Conservation (phyloP, 1,139 yeast species). For the Suhomyces atakaporum region DNA sequence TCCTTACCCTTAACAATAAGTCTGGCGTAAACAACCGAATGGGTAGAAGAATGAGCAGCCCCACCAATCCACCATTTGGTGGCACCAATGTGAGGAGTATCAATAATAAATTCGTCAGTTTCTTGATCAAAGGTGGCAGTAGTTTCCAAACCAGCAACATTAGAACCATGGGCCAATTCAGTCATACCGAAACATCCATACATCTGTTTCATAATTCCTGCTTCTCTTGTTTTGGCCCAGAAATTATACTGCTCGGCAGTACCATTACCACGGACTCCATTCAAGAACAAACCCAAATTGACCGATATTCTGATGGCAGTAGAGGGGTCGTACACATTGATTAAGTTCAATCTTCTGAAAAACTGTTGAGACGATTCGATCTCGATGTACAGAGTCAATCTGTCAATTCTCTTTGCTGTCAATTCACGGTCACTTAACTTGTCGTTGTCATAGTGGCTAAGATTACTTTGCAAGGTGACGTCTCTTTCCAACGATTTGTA, state of each 20-base stretch:
- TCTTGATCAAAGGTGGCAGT: conserved; percentile 75
- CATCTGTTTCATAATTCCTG: conserved; percentile 61
- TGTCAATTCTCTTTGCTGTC: conserved; percentile 46
- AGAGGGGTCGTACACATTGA: conserved; percentile 63
- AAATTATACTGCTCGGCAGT: conserved; percentile 60
- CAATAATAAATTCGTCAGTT: conserved; percentile 68
- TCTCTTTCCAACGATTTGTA: conserved; percentile 53
- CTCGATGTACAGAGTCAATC: conserved; percentile 49
- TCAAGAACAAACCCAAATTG: conserved; percentile 69
- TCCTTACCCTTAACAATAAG: conserved; percentile 79
- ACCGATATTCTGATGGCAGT: conserved; percentile 56
- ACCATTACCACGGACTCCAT: conserved; percentile 73
- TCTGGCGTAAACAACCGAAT: conserved; percentile 78
- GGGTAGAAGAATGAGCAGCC: conserved; percentile 92
- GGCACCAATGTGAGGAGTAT: conserved; percentile 89
- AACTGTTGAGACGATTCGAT: conserved; percentile 46
- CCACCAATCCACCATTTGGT: conserved; percentile 99
- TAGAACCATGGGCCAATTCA: conserved; percentile 91
- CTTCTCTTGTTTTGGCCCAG: conserved; percentile 79
- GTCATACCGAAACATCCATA: conserved; percentile 96
- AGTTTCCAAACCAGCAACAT: conserved; percentile 91
- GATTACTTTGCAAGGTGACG: conserved; percentile 51
- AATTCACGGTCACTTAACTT: conserved; percentile 52
- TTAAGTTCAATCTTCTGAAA: conserved; percentile 40
- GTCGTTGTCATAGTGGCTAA: conserved; percentile 53